Percentiles rank a stretch among this genome's conserved stretches.
Conservation (phyloP, 129 eudicot genomes). For the Kitagawia praeruptora region DNA sequence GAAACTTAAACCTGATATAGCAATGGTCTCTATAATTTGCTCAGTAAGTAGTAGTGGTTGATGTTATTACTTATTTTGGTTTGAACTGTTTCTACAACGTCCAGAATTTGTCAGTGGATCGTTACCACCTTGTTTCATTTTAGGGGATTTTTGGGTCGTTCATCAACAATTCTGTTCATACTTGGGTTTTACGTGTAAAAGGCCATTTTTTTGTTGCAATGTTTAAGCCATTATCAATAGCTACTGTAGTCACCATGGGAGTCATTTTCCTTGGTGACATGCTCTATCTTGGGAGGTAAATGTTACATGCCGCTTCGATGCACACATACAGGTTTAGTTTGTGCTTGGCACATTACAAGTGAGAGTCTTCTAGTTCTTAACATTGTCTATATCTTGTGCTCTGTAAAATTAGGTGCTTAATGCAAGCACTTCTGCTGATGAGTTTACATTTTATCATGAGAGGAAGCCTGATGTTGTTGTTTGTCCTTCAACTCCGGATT, state of each 20-base stretch:
- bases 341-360: not conserved
- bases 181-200: constrained; percentile 38
- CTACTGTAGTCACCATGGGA: constrained; percentile 43
- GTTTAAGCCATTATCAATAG: constrained; percentile 52
- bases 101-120: not conserved
- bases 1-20: constrained; percentile 56
- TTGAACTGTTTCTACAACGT: not conserved
- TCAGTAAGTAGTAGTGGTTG: constrained; percentile 37
- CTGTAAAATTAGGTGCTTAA: too few relatives aligned
- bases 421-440: too few relatives aligned
- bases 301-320: not conserved
- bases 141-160: constrained; percentile 35
- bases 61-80: not conserved
- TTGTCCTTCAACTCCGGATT: too few relatives aligned
- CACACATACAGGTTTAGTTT: not conserved
- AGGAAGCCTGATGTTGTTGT: too few relatives aligned
- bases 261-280: constrained; percentile 40
- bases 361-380: not conserved
- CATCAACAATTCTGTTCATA: constrained; percentile 21
- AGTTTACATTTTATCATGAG: too few relatives aligned
- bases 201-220: constrained; percentile 47
- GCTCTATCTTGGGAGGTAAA: constrained; percentile 45
- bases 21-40: constrained; percentile 72
- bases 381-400: too few relatives aligned
- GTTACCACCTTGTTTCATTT: not conserved